Evolutionary conservation across 2,329 filamentous ascomycete genomes (phyloP).

Genomic region (Torrubiella hemipterigena): DNA sequence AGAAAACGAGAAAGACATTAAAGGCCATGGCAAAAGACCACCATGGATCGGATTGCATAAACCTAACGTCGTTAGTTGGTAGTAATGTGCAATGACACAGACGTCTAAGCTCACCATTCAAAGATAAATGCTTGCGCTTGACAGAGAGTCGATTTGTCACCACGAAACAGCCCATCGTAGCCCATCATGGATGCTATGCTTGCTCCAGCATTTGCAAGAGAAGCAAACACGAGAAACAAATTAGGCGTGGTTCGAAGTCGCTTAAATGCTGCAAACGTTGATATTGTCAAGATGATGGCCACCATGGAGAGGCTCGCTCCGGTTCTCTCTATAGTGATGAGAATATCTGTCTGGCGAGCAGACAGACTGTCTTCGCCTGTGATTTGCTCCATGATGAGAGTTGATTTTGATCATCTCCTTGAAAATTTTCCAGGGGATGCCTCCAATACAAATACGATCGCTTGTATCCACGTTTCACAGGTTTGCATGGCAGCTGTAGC

Average conservation of each 20-base stretch:
- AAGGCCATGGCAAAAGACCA: slow-evolving; percentile 75
- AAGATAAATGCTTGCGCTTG: slow-evolving; percentile 49
- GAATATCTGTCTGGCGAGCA: slow-evolving; percentile 24
- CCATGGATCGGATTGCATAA: slow-evolving; percentile 63
- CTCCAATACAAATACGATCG: too few relatives aligned
- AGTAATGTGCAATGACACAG: not conserved
- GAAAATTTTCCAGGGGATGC: too few relatives aligned
- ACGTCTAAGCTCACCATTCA: slow-evolving; percentile 44
- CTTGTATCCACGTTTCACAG: too few relatives aligned
- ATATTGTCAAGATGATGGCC: slow-evolving; percentile 35
- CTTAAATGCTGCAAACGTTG: slow-evolving; percentile 36
- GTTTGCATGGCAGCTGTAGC: too few relatives aligned
- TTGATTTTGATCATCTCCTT: too few relatives aligned
- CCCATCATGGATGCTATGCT: slow-evolving; percentile 59
- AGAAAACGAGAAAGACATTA: slow-evolving; percentile 64
- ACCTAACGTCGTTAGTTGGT: slow-evolving; percentile 22
- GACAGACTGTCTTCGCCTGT: slow-evolving; percentile 13
- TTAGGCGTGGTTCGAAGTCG: slow-evolving; percentile 44
- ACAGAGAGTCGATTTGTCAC: slow-evolving; percentile 45
- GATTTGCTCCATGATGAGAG: not conserved
- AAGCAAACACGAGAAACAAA: slow-evolving; percentile 29
- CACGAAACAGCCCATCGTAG: slow-evolving; percentile 46
- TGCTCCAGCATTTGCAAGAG: slow-evolving; percentile 34
- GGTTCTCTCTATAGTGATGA: slow-evolving; percentile 38
- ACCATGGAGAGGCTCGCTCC: slow-evolving; percentile 42